Base-by-base conservation (phyloP, 2,329 filamentous ascomycete genomes). In the Neofusicoccum umdonicola region DNA sequence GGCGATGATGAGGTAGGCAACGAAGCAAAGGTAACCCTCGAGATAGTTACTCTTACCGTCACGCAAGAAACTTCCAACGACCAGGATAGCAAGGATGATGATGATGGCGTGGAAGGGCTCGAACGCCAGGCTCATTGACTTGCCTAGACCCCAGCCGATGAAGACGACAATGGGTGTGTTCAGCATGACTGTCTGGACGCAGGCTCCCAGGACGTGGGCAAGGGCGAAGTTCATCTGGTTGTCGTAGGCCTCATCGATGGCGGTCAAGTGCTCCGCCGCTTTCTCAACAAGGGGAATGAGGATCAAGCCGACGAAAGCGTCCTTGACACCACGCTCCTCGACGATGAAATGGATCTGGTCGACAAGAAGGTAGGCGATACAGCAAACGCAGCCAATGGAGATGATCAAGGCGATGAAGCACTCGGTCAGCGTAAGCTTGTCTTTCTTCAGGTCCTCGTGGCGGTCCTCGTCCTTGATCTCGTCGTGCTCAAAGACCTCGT, bases 21-120 rank as follows among this genome's bases (percentile, higher is more conserved):
- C 84, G 17, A 97, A 86, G 68, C 92, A 91, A 17, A 97, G 83
- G 27, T 87, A 85, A 2, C 93, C 93, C 76, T 97, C 93, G 4
- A 97, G 84, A 72, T 96, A 97, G 73, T 97, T 96, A 67, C 88
- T 92, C 82, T 95, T 94, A 69, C 91, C 88, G 73, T 97, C 93
- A 57, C 92, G 84, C 63, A 97, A 79, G 78, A 97, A 96, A 67
- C 92, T 91, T 1, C 93, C 92, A 2, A 96, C 91, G 0, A 93
- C 92, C 47, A 97, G 82, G 70, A 97, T 94, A 34, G 91, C 87
- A 27, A 97, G 83, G 64, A 97, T 87, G 8, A 97, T 81, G 68
- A 96, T 84, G 64, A 90, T 85, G 19, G 96, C 85, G 79, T 96
- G 92, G 81, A 97, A 97, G 13, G 93, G 83, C 70, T 95, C 90